phyloP scores from a whole-genome alignment of 2,329 filamentous ascomycete genomes.

The Alternaria arborescens region DNA sequence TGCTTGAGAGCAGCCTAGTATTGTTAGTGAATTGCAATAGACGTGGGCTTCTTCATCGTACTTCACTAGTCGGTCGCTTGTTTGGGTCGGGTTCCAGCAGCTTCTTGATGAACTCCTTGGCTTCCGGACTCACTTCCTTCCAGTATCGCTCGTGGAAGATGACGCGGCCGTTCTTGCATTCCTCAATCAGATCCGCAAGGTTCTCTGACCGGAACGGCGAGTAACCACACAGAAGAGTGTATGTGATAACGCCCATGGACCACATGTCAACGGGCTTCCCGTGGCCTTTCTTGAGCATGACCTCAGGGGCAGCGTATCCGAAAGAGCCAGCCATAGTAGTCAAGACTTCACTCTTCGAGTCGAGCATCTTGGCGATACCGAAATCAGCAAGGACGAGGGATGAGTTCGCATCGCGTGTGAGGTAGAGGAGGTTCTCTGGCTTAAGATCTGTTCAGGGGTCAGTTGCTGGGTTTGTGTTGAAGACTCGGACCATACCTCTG shows the following conservation, averaged over 20 bases:
- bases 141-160: conserved; percentile 98
- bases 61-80: conserved; percentile 79
- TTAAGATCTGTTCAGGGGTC: conserved; percentile 76
- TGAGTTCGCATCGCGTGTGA: conserved; percentile 78
- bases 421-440: conserved; percentile 95
- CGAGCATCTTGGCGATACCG: conserved; percentile 97
- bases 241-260: conserved; percentile 98
- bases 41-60: conserved; percentile 51
- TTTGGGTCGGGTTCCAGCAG: conserved; percentile 82
- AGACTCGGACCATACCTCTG: conserved; percentile 68
- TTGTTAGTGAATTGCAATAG: conserved; percentile 20
- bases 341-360: conserved; percentile 86
- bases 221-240: conserved; percentile 97
- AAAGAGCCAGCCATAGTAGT: conserved; percentile 99
- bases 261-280: conserved; percentile 99
- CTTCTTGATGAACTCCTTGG: conserved; percentile 89
- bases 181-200: conserved; percentile 89
- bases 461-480: conserved; percentile 20
- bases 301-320: conserved; percentile 95
- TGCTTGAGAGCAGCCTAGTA: conserved; percentile 77
- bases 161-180: conserved; percentile 83
- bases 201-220: conserved; percentile 97
- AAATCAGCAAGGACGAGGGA: conserved; percentile 95
- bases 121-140: conserved; percentile 95
- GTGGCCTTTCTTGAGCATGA: conserved; percentile 97